These are phyloP conservation scores for Chytriomyces sp. DNA, from an alignment of 192 early-diverging fungal species.

Conservation along the genomic window DNA sequence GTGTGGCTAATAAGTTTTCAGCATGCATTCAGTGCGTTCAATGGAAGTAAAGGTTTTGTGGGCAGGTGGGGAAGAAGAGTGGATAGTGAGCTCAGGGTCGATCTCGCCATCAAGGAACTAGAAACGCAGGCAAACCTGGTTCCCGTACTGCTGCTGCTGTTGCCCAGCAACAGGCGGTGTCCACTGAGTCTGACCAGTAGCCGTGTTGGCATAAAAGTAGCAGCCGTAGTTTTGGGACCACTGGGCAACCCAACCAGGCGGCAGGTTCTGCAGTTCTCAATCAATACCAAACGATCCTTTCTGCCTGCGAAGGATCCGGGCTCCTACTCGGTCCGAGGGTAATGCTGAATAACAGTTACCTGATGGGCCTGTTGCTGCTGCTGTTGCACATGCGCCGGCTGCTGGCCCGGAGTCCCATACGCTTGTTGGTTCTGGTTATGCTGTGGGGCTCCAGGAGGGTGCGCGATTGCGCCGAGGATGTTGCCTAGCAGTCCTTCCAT, in stretches of 20 bases:
- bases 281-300: neutral
- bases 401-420: too few relatives aligned
- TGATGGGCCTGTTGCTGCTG: too few relatives aligned
- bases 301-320: neutral
- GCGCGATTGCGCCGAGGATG: neutral
- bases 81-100: too few relatives aligned
- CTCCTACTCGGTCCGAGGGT: neutral
- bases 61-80: too few relatives aligned
- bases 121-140: too few relatives aligned
- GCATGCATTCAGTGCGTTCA: too few relatives aligned
- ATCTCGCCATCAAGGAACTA: too few relatives aligned
- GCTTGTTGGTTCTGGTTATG: neutral
- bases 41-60: too few relatives aligned
- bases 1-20: neutral
- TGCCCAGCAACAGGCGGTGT: neutral
- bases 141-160: too few relatives aligned
- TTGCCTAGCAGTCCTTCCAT: neutral
- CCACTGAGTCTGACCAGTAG: conserved; percentile 39
- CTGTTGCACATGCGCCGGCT: neutral
- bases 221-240: neutral
- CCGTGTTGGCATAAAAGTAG: conserved; percentile 37
- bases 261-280: neutral
- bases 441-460: neutral
- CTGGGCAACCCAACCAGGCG: conserved; percentile 12
- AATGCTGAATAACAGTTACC: neutral